Evolutionary conservation across 306 rosid species (phyloP).

Genomic region (Senna siamea): DNA sequence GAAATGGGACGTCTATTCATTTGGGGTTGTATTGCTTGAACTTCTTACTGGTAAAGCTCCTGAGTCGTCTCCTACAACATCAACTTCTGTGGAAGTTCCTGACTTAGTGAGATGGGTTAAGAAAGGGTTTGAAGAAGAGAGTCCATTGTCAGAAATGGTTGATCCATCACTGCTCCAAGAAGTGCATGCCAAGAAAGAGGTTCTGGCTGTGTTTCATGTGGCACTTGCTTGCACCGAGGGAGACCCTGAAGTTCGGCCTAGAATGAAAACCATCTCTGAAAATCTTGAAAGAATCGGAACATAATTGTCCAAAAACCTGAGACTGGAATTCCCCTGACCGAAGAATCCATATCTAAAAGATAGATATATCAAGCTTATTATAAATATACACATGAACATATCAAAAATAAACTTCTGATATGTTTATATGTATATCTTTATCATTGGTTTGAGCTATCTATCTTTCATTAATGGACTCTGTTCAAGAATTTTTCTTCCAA

Average conservation of each 20-base stretch:
- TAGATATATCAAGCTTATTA: not conserved
- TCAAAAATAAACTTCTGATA: not conserved
- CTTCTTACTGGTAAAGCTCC: conserved; percentile 93
- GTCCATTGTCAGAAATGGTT: conserved; percentile 87
- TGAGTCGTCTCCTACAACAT: conserved; percentile 81
- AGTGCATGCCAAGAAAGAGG: conserved; percentile 92
- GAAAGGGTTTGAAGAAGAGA: conserved; percentile 90
- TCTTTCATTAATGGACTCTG: not conserved
- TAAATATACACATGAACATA: not conserved
- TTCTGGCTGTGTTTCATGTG: conserved; percentile 80
- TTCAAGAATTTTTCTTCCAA: too few species aligned
- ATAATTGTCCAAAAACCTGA: conserved; percentile 19
- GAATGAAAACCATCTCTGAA: conserved; percentile 92
- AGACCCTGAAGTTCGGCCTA: conserved; percentile 84
- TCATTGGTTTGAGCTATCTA: not conserved
- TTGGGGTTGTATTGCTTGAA: conserved; percentile 86
- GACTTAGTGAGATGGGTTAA: conserved; percentile 92
- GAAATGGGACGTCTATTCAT: conserved; percentile 92
- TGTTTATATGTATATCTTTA: not conserved
- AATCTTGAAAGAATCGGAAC: conserved; percentile 77
- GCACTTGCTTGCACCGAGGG: conserved; percentile 89
- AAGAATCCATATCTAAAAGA: not conserved
- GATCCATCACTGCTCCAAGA: conserved; percentile 86
- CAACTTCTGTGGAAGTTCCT: conserved; percentile 78
- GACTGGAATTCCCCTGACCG: conserved; percentile 23